Evolutionary conservation across 805 yeast species (phyloP), one percentile per base, ranked within the genome.

Genomic region (Cyberlindnera euphorbiiphila): DNA sequence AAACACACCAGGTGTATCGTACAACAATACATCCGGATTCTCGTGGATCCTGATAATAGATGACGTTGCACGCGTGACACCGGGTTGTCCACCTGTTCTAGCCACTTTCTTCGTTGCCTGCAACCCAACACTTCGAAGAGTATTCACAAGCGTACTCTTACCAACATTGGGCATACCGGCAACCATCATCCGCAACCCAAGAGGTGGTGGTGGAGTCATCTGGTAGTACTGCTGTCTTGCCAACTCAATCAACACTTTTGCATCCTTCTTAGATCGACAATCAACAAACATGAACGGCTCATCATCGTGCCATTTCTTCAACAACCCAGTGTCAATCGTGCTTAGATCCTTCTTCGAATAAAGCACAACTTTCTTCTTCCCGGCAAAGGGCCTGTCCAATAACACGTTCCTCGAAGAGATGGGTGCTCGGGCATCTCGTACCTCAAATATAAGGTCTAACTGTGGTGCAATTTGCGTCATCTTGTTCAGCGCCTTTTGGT

Each of bases 141-240:
- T 68, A 53, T 93, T 93, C 19, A 89, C 81, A 32, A 93, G 57
- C 0, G 96, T 83, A 10, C 95, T 84, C 60, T 93, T 93, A 0
- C 98, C 98, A n/a, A 88, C 95, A 57, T 93, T 93, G 1, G 98
- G 98, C 93, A 93, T 85, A 0, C 98, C 98, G 6, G 82, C 79
- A 30, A 91, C 75, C 67, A 89, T 67, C 40, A 85, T 60, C 16
- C 88, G 62, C 32, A 84, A 64, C 0, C 98, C 98, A 42, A 88
- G 60, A 0, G 97, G 96, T 0, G 96, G 94, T 5, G 80, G 75
- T 0, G 91, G 86, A 14, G 57, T 59, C 70, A 77, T 65, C 4
- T 56, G 45, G 19, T 59, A 45, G 49, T 73, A 71, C 36, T 64
- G 62, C 36, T 70, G 66, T 25, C 66, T 66, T 4, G 85, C 64